Conservation (phyloP, 192 early-diverging fungal species). For the Backusella morwellensis region DNA sequence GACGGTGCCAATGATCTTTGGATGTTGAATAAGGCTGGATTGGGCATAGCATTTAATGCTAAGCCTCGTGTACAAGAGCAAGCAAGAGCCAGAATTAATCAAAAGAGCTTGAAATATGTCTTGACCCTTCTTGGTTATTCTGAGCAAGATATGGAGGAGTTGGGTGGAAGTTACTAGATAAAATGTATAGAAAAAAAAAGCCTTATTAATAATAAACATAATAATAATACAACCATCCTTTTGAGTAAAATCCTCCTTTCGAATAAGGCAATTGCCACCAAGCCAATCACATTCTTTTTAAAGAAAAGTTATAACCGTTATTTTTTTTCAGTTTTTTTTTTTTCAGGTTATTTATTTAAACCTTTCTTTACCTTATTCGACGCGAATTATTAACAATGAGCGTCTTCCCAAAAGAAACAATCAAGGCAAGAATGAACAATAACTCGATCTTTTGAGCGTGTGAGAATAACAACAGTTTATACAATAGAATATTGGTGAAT, state of each 20-base stretch:
- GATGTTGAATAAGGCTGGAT: slow-evolving; percentile 91
- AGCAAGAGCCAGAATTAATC: slow-evolving; percentile 82
- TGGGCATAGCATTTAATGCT: slow-evolving; percentile 97
- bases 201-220: not conserved
- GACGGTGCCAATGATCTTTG: slow-evolving; percentile 97
- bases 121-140: slow-evolving; percentile 89
- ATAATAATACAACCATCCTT: too few species aligned
- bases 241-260: not conserved
- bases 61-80: slow-evolving; percentile 96
- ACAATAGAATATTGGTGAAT: slow-evolving; percentile 76
- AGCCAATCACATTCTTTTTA: not conserved
- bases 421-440: slow-evolving; percentile 40
- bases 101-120: slow-evolving; percentile 87
- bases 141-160: slow-evolving; percentile 68
- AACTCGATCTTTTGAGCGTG: not conserved
- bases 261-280: not conserved
- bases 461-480: not conserved
- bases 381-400: slow-evolving; percentile 26
- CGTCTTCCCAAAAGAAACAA: slow-evolving; percentile 56
- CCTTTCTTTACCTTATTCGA: not conserved
- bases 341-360: not conserved
- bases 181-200: not conserved
- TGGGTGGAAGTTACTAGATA: slow-evolving; percentile 25
- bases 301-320: not conserved
- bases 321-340: not conserved